Conservation (phyloP, 306 rosid species). For the Vachellia pachyceras region DNA sequence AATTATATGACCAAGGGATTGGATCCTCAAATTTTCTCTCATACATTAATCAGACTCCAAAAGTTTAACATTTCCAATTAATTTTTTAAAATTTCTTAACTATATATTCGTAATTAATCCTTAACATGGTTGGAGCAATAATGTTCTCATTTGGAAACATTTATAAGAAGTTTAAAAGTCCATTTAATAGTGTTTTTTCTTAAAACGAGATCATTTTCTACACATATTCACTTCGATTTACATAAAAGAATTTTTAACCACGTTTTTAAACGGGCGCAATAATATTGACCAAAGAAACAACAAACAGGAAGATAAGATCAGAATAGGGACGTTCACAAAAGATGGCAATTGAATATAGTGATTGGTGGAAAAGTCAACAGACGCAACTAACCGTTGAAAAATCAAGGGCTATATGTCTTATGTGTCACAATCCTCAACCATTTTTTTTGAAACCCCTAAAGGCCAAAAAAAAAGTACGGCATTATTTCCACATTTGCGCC, state of each 20-base stretch:
- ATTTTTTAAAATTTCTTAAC: no score
- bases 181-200: no score
- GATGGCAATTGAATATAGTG: no score
- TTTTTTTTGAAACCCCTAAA: neutral
- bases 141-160: no score
- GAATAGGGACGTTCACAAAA: neutral
- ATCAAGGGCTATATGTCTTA: neutral
- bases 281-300: neutral
- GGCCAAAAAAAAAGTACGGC: neutral
- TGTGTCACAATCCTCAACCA: neutral
- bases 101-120: no score
- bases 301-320: neutral
- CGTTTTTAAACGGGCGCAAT: no score
- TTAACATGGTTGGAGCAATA: neutral
- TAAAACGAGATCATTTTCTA: no score
- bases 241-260: no score
- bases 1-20: neutral
- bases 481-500: neutral
- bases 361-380: neutral
- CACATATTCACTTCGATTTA: no score
- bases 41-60: no score
- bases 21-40: neutral
- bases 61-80: no score
- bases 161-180: no score
- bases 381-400: neutral